Percentiles rank a stretch among this genome's conserved stretches.
Conservation (phyloP, 192 early-diverging fungal genomes). For the Coemansia sp. region DNA sequence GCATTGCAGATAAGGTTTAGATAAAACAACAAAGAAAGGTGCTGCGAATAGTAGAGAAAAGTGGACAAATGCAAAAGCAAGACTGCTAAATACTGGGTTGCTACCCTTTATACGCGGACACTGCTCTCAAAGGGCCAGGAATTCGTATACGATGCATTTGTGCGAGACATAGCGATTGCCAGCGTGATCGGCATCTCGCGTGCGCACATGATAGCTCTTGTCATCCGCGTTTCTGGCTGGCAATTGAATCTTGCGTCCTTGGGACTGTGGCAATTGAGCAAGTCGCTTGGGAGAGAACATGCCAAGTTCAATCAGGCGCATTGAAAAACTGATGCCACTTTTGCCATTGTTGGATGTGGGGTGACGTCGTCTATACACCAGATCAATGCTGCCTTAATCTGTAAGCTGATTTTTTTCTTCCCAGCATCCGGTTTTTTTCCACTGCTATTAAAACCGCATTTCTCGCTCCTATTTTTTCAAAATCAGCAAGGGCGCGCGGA, state of each 20-base stretch:
- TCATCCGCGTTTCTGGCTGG: background rate
- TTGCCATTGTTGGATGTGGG: background rate
- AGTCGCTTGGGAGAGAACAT: too few relatives aligned
- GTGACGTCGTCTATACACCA: too few relatives aligned
- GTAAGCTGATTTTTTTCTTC: background rate
- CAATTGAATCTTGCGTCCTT: background rate
- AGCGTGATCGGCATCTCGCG: background rate
- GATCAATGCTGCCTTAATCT: too few relatives aligned
- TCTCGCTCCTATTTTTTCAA: background rate
- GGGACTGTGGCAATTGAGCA: background rate
- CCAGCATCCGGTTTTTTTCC: background rate
- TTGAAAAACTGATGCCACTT: background rate
- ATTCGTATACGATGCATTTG: background rate
- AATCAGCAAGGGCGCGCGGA: conserved; percentile 1
- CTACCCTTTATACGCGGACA: background rate
- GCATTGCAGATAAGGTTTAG: conserved; percentile 14
- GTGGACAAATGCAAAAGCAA: background rate
- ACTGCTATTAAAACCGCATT: background rate
- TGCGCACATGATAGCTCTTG: background rate
- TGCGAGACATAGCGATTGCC: conserved; percentile 1
- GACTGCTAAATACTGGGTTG: too few relatives aligned
- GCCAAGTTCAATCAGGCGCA: background rate
- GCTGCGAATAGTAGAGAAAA: background rate
- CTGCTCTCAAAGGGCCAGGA: background rate
- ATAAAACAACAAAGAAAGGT: background rate